A percentile compares a stretch with the other conserved stretches of the same genome.
These are phyloP conservation scores for Aristolochia californica DNA, from an alignment of 164 flowering plant genomes.

Conservation along the genomic window DNA sequence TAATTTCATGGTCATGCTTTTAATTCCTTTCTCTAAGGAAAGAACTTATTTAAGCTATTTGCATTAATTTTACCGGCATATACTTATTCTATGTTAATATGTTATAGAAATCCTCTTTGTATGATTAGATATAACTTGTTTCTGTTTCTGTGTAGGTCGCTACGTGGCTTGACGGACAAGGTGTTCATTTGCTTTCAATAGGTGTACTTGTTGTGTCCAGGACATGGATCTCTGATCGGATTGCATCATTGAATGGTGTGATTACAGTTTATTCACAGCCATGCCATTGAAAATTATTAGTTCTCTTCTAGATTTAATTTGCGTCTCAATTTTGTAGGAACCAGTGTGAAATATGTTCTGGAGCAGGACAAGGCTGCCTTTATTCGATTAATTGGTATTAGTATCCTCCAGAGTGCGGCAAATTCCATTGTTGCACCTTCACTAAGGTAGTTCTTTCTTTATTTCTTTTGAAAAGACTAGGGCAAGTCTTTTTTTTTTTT, in stretches of 20 bases:
- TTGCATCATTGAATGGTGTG: constrained; percentile 94
- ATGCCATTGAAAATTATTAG: too few species aligned
- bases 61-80: too few species aligned
- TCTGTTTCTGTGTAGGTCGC: constrained; percentile 49
- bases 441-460: constrained; percentile 42
- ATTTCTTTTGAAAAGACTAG: neutral
- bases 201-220: constrained; percentile 85
- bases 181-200: constrained; percentile 81
- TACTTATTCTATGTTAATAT: too few species aligned
- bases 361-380: constrained; percentile 95
- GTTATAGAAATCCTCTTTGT: too few species aligned
- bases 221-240: constrained; percentile 97
- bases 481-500: neutral
- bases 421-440: constrained; percentile 92
- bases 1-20: too few species aligned
- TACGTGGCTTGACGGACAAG: constrained; percentile 83
- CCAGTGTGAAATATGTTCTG: constrained; percentile 88
- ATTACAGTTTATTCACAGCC: too few species aligned
- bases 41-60: too few species aligned
- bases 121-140: too few species aligned
- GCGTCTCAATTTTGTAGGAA: constrained; percentile 36
- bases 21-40: too few species aligned
- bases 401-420: constrained; percentile 96
- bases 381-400: constrained; percentile 65
- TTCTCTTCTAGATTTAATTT: neutral